These are phyloP conservation scores for Medicago truncatula DNA, from an alignment of 306 rosid species.

Conservation along the genomic window MtrunA17r5.0-ANR NC_053045.1:27264501-27265000, in stretches of 20 bases:
- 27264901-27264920: conserved; percentile 62
- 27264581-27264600: conserved; percentile 7
- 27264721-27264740: conserved; percentile 53
- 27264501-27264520: neutral
- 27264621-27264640: conserved; percentile 25
- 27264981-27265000: conserved; percentile 65
- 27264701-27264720: conserved; percentile 53
- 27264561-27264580: neutral
- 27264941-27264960: conserved; percentile 91
- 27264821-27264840: conserved; percentile 58
- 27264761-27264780: neutral
- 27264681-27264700: conserved; percentile 47
- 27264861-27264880: conserved; percentile 90
- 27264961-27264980: conserved; percentile 81
- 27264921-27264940: conserved; percentile 66
- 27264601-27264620: conserved; percentile 21
- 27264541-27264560: neutral
- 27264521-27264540: neutral
- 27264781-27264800: neutral
- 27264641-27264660: conserved; percentile 43
- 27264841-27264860: conserved; percentile 66
- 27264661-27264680: conserved; percentile 47
- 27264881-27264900: conserved; percentile 74
- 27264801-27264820: conserved; percentile 24
- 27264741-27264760: neutral